phyloP scores from a whole-genome alignment of 2,329 filamentous ascomycete species.

The Curvularia sp. region DNA sequence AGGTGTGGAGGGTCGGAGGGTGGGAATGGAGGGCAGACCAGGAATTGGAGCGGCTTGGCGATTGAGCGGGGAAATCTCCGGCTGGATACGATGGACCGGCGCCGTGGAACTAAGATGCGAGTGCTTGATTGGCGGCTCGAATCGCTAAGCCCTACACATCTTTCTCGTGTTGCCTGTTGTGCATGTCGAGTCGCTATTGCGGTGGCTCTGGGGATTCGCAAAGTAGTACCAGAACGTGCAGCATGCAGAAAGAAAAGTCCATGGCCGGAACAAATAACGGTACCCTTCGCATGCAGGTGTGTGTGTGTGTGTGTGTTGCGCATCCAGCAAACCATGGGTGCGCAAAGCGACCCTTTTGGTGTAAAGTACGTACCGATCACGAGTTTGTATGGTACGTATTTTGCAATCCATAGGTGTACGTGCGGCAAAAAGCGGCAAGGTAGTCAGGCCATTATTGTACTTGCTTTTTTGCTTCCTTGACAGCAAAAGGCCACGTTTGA shows the following conservation, averaged over 20 bases:
- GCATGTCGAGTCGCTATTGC: neutral
- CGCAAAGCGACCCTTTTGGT: neutral
- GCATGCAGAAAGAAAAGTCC: neutral
- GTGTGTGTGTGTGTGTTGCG: constrained; percentile 3
- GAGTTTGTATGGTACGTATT: neutral
- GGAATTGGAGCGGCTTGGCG: constrained; percentile 2
- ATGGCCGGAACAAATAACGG: neutral
- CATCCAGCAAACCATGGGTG: neutral
- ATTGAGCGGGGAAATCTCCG: constrained; percentile 6
- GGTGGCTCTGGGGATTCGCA: neutral
- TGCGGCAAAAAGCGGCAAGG: neutral
- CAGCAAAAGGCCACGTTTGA: neutral
- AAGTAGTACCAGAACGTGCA: neutral
- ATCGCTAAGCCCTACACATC: constrained; percentile 1
- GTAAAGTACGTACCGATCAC: neutral
- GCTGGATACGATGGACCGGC: neutral
- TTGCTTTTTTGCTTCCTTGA: neutral
- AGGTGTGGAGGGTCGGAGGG: neutral
- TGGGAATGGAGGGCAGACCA: neutral
- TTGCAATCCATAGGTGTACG: neutral
- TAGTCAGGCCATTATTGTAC: neutral
- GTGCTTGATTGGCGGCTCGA: neutral
- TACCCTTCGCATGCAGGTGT: neutral
- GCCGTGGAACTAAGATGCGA: neutral
- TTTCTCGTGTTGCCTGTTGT: neutral